Percentiles rank a stretch among this genome's conserved stretches.
phyloP scores from a whole-genome alignment of 768 basidiomycete species.

The Gyrodon lividus region DNA sequence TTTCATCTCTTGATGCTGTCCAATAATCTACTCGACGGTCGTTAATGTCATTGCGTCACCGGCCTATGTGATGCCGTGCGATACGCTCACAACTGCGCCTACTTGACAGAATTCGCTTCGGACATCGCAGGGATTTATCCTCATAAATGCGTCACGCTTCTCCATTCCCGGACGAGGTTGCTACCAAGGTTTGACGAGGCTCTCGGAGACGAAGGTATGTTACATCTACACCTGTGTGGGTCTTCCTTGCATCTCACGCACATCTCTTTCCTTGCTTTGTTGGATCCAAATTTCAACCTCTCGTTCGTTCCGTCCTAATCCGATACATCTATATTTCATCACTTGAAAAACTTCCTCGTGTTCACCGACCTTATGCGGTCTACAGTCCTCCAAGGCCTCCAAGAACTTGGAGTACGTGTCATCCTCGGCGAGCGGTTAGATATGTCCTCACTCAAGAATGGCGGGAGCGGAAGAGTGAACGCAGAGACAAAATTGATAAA shows the following conservation, averaged over 20 bases:
- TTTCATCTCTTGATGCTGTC: no score
- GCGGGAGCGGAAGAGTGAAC: neutral
- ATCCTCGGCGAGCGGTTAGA: slow-evolving; percentile 58
- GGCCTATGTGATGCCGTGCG: neutral
- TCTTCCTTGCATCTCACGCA: neutral
- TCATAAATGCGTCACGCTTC: slow-evolving; percentile 50
- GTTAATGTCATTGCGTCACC: no score
- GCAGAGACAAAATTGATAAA: slow-evolving; percentile 34
- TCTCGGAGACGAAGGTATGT: slow-evolving; percentile 53
- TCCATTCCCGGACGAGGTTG: slow-evolving; percentile 57
- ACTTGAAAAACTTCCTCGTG: no score
- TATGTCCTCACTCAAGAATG: slow-evolving; percentile 32
- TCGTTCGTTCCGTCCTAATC: no score
- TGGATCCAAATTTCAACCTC: neutral
- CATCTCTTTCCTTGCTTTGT: neutral
- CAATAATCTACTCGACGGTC: no score
- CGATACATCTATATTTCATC: no score
- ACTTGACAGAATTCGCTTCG: slow-evolving; percentile 53
- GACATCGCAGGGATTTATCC: slow-evolving; percentile 59
- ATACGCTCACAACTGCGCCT: neutral
- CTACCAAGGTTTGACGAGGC: slow-evolving; percentile 51
- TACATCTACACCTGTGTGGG: neutral
- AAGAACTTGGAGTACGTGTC: slow-evolving; percentile 44
- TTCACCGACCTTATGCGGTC: neutral
- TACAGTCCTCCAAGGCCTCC: slow-evolving; percentile 39